phyloP scores from a whole-genome alignment of 306 rosid genomes.

The Astragalus membranaceus region DNA sequence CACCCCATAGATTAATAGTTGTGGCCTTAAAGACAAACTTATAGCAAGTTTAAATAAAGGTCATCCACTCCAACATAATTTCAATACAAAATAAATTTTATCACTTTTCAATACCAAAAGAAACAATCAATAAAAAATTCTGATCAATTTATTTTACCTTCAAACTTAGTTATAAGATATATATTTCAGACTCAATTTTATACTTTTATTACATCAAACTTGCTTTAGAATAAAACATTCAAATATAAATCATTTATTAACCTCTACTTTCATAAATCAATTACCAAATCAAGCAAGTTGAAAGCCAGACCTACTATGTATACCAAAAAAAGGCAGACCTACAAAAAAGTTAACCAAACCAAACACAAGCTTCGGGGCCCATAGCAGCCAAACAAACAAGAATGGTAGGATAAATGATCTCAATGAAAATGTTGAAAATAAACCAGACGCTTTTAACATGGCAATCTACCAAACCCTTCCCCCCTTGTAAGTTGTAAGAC shows the following conservation, averaged over 20 bases:
- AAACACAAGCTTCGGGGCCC: neutral
- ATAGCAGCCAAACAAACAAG: slow-evolving; percentile 2
- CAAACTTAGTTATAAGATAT: no score
- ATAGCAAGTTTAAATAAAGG: no score
- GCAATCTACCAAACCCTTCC: neutral
- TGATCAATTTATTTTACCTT: no score
- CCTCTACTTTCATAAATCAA: no score
- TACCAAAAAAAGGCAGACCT: neutral
- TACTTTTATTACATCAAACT: neutral
- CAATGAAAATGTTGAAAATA: neutral
- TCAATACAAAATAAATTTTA: no score
- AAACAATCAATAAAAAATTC: no score
- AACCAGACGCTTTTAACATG: neutral
- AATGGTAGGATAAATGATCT: neutral
- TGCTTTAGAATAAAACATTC: neutral
- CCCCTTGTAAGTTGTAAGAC: neutral
- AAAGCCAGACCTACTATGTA: neutral
- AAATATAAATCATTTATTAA: neutral
- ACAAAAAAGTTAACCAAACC: neutral
- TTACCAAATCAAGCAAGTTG: neutral
- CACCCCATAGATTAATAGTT: no score
- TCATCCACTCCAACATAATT: no score
- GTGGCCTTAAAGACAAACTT: no score
- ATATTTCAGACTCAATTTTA: no score
- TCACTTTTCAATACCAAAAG: no score